phyloP scores from a whole-genome alignment of 2,329 filamentous ascomycete genomes.

The Aspergillus fijiensis region DNA sequence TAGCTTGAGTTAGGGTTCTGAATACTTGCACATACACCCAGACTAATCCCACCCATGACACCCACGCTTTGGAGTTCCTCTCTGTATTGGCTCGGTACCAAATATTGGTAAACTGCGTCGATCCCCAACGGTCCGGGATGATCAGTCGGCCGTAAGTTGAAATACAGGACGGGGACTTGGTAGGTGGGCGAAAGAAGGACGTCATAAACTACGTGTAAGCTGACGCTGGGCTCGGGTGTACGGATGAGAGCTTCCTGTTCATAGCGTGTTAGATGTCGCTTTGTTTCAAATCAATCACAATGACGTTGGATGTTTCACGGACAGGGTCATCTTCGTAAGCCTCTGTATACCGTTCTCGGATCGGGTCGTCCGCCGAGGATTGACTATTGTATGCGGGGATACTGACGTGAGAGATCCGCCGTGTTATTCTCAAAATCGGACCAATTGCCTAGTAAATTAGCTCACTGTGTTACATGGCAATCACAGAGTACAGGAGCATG shows the following conservation, averaged over 20 bases:
- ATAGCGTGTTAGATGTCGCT: conserved; percentile 31
- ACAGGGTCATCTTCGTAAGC: conserved; percentile 32
- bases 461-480: neutral
- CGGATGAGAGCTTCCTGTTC: conserved; percentile 46
- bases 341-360: conserved; percentile 23
- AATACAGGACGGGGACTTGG: conserved; percentile 73
- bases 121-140: conserved; percentile 58
- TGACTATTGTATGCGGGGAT: conserved; percentile 11
- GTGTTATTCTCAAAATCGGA: conserved; percentile 32
- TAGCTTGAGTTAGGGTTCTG: conserved; percentile 25
- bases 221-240: conserved; percentile 28
- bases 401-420: conserved; percentile 19
- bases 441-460: conserved; percentile 26
- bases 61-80: conserved; percentile 60
- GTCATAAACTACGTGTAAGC: conserved; percentile 65
- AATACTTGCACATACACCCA: conserved; percentile 62
- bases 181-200: conserved; percentile 75
- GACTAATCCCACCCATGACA: conserved; percentile 70
- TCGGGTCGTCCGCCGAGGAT: conserved; percentile 12
- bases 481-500: neutral
- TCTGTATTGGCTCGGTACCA: conserved; percentile 68
- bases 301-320: conserved; percentile 14
- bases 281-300: conserved; percentile 3
- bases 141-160: conserved; percentile 62
- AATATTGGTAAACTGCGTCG: conserved; percentile 67